Base-by-base conservation (phyloP, 176 grass and related monocot genomes). In the Cocos nucifera region DNA sequence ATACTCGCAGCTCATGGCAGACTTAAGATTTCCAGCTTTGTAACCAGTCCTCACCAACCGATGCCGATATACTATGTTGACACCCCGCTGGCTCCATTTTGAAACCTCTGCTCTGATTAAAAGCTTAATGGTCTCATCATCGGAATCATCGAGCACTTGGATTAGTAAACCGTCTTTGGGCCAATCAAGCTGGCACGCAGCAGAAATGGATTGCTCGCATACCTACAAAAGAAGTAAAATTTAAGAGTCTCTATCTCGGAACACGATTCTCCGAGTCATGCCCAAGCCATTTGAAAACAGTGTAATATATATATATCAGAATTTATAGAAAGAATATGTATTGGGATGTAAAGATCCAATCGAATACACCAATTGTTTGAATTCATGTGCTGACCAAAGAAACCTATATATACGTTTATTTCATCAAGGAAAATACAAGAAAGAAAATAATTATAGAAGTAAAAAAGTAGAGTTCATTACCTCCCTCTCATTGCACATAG, bases 401-500 rank as follows among this genome's bases (percentile, higher is more conserved):
- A 44, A 44, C 3, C 35, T 14, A 44, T 44, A 44, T 12, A 9
- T 12, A 44, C 6, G 35, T 44, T 44, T 44, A 1, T 44, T 44
- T 44, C 9, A 14, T 44, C 35, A 12, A 12, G 35, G 35, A 12
- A 12, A 3, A 12, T 9, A 10, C 8, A 44, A 44, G 10, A 44
- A 10, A 44, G 1, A 12, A 16, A n/a, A 52, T 17, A 17, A 68
- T 4, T 17, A 27, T 5, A 5, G n/a, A 56, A 53, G 9, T 4
- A 50, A 22, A 69, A 69, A 59, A 9, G 35, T 14, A 61, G 62
- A 75, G 24, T 22, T 49, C 3, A 2, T 64, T 86, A 91, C 87
- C 87, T 91, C 87, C 50, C 75, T 86, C 39, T 91, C 87, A 39
- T 90, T 89, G 19, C 86, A 81, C 81, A 89, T 90, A 62, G 87